Percentiles rank a stretch among this genome's conserved stretches.
These are phyloP conservation scores for Cucumis hystrix DNA, from an alignment of 306 rosid species.

Conservation along the genomic window DNA sequence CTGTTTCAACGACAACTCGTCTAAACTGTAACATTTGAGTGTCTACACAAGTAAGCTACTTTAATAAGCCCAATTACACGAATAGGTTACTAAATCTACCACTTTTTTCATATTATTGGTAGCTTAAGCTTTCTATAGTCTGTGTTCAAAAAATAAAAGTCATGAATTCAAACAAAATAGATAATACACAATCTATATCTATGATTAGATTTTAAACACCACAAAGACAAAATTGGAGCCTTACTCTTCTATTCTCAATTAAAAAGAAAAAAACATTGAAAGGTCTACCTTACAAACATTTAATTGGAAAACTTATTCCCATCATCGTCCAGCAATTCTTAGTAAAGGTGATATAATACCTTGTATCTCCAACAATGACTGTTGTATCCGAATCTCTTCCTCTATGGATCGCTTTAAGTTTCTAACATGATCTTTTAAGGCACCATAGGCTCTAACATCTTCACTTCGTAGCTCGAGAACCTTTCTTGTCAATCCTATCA, in stretches of 20 bases:
- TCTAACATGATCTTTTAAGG: conserved; percentile 31
- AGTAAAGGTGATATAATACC: conserved; percentile 77
- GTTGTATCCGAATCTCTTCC: conserved; percentile 68
- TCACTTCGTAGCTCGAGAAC: conserved; percentile 55
- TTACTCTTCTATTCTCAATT: neutral
- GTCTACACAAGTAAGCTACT: too few relatives aligned
- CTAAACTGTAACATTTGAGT: too few relatives aligned
- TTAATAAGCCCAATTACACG: too few relatives aligned
- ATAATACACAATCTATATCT: neutral
- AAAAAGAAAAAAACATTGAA: neutral
- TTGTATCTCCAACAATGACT: conserved; percentile 60
- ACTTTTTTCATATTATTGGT: neutral
- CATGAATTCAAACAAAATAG: neutral
- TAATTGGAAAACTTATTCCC: conserved; percentile 6
- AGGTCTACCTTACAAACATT: neutral
- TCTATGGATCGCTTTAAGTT: conserved; percentile 64
- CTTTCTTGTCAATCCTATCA: conserved; percentile 61
- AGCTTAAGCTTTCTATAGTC: neutral
- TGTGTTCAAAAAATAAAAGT: neutral
- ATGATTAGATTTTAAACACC: neutral
- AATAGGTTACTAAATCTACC: too few relatives aligned
- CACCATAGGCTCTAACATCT: conserved; percentile 41
- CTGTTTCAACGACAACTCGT: too few relatives aligned
- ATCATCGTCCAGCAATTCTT: conserved; percentile 67
- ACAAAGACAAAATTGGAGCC: conserved; percentile 1